These are phyloP conservation scores for Torulaspora franciscae DNA, from an alignment of 805 yeast genomes.

Conservation along the genomic window DNA sequence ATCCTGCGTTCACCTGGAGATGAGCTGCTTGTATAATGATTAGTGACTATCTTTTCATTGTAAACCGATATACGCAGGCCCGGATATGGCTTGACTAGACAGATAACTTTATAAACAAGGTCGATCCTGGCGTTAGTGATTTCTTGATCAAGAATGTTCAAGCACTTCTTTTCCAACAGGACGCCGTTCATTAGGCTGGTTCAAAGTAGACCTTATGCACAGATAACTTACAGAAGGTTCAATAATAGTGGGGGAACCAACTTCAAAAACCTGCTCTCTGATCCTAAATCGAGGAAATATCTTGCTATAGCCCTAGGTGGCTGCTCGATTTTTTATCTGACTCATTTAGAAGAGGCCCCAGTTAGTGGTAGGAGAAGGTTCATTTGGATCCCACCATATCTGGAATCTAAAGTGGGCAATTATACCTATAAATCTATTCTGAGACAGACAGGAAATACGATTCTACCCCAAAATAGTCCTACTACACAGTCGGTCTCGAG, in stretches of 20 bases:
- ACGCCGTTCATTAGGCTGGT: not conserved
- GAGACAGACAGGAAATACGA: constrained; percentile 44
- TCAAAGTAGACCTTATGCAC: constrained; percentile 7
- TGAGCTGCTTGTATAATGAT: not conserved
- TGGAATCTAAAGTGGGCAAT: constrained; percentile 61
- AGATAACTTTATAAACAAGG: not conserved
- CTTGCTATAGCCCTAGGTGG: constrained; percentile 36
- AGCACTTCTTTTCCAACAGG: not conserved
- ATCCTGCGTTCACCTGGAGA: not conserved
- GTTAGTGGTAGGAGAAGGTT: constrained; percentile 68
- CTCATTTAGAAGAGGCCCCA: constrained; percentile 74
- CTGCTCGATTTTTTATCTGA: constrained; percentile 39
- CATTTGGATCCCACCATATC: constrained; percentile 61
- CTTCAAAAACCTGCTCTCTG: constrained; percentile 18
- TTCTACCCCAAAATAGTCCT: constrained; percentile 65
- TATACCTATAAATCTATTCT: constrained; percentile 58
- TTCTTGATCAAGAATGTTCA: not conserved
- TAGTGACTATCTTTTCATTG: not conserved
- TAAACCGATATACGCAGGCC: not conserved
- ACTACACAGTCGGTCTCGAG: constrained; percentile 48
- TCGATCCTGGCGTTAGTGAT: no score
- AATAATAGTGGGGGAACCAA: constrained; percentile 14
- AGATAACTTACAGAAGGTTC: constrained; percentile 21
- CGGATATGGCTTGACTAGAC: not conserved
- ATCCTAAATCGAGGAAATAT: constrained; percentile 32